Evolutionary conservation across 2,329 filamentous ascomycete genomes (phyloP), one percentile per base, ranked within the genome.

Genomic region (Claviceps fusiformis): DNA sequence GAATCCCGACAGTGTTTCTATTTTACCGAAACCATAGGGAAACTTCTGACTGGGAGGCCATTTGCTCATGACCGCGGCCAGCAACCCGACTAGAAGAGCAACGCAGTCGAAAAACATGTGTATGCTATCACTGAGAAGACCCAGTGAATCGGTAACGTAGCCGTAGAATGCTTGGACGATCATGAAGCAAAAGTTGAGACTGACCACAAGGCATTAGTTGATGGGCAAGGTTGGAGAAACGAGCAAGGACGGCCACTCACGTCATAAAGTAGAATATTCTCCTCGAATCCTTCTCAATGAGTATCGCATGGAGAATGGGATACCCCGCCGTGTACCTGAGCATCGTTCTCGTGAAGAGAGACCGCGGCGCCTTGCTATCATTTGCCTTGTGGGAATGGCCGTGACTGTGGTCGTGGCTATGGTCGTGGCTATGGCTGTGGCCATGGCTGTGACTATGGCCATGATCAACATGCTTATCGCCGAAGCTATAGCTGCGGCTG

Each of bases 31-130:
- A 0, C 93, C 93, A 65, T 96, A 97, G 0, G 93, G 93, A 63
- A 95, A 97, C 24, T 85, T 79, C 57, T 87, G 78, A 66, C 86
- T 95, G 0, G 90, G 87, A 1, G 91, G 90, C 91, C 93, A 96
- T 70, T 97, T 97, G 71, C 89, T 93, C 75, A 95, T 89, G 6
- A 98, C 90, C 1, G 92, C 86, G 33, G 93, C 93, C 62, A 92
- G 86, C 10, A 98, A 76, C 11, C 93, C 93, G 41, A 98, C 90
- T 1, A 88, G 82, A 33, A 98, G 78, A 24, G 92, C 93, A 41
- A 96, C 83, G 62, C 93, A 98, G 70, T 98, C 93, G 63, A 98
- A 97, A 65, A 98, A 92, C 93, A 98, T 98, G 71, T 98, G 93
- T 59, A 98, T 93, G 64, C 91, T 97, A 70, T 98, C 93, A 61